These are phyloP conservation scores for Polytrichum formosum DNA, from an alignment of 225 moss, liverwort and hornwort species.

Conservation along the genomic window DNA sequence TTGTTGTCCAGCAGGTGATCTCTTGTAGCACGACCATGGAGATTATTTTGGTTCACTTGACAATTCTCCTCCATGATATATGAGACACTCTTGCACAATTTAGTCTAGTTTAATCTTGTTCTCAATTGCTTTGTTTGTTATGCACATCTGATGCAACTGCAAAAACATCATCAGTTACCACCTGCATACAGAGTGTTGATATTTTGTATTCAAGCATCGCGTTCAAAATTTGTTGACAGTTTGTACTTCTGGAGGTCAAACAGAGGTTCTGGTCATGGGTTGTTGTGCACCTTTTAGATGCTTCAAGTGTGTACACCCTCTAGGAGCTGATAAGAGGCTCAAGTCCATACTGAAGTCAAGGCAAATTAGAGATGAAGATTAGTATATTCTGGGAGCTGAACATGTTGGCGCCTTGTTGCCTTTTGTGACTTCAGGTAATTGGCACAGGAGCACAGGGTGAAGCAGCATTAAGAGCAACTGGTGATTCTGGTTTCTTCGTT, in stretches of 20 bases:
- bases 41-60: not conserved
- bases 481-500: constrained; percentile 60
- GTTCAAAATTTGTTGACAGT: not conserved
- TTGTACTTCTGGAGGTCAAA: too few relatives aligned
- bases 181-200: too few relatives aligned
- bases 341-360: too few relatives aligned
- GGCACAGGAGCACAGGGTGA: constrained; percentile 55
- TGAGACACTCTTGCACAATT: not conserved
- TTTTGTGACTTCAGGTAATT: constrained; percentile 44
- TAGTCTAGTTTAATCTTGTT: too few relatives aligned
- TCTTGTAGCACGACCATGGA: constrained; percentile 3
- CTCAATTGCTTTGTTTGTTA: too few relatives aligned
- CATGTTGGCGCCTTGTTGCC: constrained; percentile 1
- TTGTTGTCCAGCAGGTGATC: constrained; percentile 12
- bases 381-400: constrained; percentile 2
- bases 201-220: too few relatives aligned
- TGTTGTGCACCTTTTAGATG: too few relatives aligned
- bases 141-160: too few relatives aligned
- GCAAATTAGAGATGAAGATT: too few relatives aligned
- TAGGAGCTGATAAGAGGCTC: not conserved
- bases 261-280: too few relatives aligned
- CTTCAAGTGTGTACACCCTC: too few relatives aligned
- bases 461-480: constrained; percentile 41
- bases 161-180: too few relatives aligned
- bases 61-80: not conserved